phyloP scores from a whole-genome alignment of 73 alveolate genomes.

The Symbiodinium natans region DNA sequence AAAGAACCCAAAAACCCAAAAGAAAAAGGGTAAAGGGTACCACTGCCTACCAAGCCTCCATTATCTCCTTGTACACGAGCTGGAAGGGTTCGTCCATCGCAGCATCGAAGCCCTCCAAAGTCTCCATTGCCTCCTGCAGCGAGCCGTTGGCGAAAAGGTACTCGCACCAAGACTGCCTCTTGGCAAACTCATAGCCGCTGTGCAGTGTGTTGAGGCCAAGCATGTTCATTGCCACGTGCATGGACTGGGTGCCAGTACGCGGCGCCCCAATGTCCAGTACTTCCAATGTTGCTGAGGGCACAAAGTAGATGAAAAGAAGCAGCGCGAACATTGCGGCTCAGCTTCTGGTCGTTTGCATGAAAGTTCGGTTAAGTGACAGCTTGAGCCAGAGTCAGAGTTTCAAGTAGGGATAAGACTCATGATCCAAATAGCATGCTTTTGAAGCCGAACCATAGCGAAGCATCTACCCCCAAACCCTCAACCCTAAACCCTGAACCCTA shows the following conservation, averaged over 20 bases:
- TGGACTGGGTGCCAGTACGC: constrained; percentile 43
- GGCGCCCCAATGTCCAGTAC: constrained; percentile 13
- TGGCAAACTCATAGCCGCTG: neutral
- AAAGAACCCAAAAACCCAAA: no score
- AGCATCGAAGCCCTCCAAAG: constrained; percentile 21
- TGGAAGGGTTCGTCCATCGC: constrained; percentile 79
- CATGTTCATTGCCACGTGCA: neutral
- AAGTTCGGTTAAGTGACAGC: neutral
- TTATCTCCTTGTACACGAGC: constrained; percentile 41
- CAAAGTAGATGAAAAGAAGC: neutral
- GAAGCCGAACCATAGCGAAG: no score
- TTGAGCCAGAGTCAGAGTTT: neutral
- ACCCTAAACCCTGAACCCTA: no score
- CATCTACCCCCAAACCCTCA: no score
- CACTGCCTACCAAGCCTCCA: no score
- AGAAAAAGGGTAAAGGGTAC: no score
- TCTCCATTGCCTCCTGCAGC: constrained; percentile 13
- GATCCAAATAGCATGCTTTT: no score
- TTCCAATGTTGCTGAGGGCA: neutral
- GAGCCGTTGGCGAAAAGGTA: constrained; percentile 20
- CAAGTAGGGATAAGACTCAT: no score
- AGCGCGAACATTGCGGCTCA: neutral
- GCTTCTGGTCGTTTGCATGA: neutral
- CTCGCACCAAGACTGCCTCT: neutral
- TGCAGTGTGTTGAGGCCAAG: constrained; percentile 29